Base-by-base conservation (phyloP, 345 rosid genomes). In the Corchorus olitorius region DNA sequence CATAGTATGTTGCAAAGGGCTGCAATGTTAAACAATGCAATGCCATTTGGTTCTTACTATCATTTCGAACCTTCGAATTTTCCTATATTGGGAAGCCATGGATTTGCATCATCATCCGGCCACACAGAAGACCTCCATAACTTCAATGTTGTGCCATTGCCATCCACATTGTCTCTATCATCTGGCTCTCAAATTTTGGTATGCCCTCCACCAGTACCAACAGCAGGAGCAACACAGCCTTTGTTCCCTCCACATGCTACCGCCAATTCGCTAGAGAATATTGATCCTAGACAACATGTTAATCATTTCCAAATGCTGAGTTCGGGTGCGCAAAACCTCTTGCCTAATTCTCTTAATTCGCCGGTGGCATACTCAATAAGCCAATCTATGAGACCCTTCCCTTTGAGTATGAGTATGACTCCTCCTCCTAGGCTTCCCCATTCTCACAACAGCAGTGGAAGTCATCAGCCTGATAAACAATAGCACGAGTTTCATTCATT, bases 271-370 rank as follows among this genome's bases (percentile, higher is more conserved):
- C 52, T 67, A 45, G 86, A 79, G 77, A 27, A 27, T 27, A 70
- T 81, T 62, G 77, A 82, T 73, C 85, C 88, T 8, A 80, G 90
- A 75, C 85, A 86, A 66, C 83, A 86, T 72, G 77, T 86, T 62
- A 89, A 77, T 70, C 91, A 85, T 16, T 85, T 85, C 70, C 92
- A 88, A 48, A 81, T 86, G 88, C 79, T 84, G 79, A 75, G 76
- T 65, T 76, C 91, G 20, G 80, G 54, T 60, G 63, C 85, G 43
- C 87, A 87, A 79, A 81, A 65, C 49, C 55, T 50, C 19, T 63
- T 74, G 46, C 70, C 59, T 46, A 74, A 48, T 61, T 33, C 68
- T 61, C 43, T 74, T 27, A 63, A 35, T 70, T 50, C 70, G 9
- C 69, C 70, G n/a, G 27, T 27, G 27, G 20, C 35, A 3, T 74